Evolutionary conservation across 2,329 filamentous ascomycete species (phyloP).

Genomic region (Tolypocladium cylindrosporum): DNA sequence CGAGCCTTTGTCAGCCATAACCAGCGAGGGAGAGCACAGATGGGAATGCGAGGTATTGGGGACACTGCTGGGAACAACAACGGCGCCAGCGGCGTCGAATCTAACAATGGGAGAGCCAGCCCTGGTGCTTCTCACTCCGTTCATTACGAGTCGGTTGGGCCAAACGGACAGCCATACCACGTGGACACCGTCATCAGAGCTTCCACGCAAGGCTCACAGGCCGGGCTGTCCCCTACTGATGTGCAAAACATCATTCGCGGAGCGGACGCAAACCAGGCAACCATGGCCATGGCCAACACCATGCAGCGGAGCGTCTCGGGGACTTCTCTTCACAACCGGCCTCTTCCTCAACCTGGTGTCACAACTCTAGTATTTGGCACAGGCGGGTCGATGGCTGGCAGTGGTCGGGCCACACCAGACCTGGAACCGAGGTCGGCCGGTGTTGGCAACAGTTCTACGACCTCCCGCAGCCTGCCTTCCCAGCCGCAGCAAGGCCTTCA

Average conservation of each 20-base stretch:
- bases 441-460: constrained; percentile 16
- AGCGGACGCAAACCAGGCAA: constrained; percentile 34
- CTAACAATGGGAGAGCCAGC: constrained; percentile 13
- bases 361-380: constrained; percentile 28
- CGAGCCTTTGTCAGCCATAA: constrained; percentile 32
- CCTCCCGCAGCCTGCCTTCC: constrained; percentile 10
- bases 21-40: constrained; percentile 28
- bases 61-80: constrained; percentile 15
- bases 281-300: constrained; percentile 36
- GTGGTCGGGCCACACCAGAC: constrained; percentile 39
- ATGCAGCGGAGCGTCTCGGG: constrained; percentile 42
- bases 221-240: constrained; percentile 29
- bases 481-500: constrained; percentile 27
- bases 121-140: constrained; percentile 15
- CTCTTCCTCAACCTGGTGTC: constrained; percentile 27
- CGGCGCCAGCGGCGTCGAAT: constrained; percentile 11
- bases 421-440: constrained; percentile 20
- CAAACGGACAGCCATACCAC: constrained; percentile 23
- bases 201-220: constrained; percentile 9
- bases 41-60: constrained; percentile 30
- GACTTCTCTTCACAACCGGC: constrained; percentile 28
- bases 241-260: constrained; percentile 35
- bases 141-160: constrained; percentile 21
- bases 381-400: constrained; percentile 27
- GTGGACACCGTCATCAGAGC: constrained; percentile 22